Base-by-base conservation (phyloP, 129 eudicot species). In the Flaveria trinervia region DNA sequence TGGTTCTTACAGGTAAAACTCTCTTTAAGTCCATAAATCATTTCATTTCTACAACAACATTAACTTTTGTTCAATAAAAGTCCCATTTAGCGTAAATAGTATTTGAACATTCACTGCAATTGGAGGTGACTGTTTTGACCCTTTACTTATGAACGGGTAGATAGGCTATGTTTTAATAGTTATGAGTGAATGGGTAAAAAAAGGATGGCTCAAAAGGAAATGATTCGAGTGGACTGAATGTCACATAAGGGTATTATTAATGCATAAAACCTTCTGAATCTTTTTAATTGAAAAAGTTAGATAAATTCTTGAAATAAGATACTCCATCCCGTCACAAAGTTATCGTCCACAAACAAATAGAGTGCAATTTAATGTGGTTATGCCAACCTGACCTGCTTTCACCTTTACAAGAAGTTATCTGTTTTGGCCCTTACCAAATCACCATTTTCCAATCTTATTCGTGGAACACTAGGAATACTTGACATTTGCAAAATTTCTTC, bases 1-100 rank as follows among this genome's bases (percentile, higher is more conserved):
- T 77, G 99, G 99, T 74, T 92, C 97, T 45, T 92, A 88, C 73
- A 83, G 98, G 98, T 93, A 82, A 59, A 68, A n/a, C 71, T 64
- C 33, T 68, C 45, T 7, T 52, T 18, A 44, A 43, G 55, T 36
- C 54, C 54, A 59, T 33, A 73, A 68, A 52, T 44, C 43, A 48
- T 65, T 48, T 67, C 55, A 33, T 61, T 52, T 77, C 48, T 77
- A 56, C 18, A 68, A 16, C 60, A 30, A 50, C 15, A 3, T 1
- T 16, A 75, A 62, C 7, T 41, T 17, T 65, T 75, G 50, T 44
- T 75, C 36, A 65, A 11, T 75, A 48, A 46, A 43, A 30, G 59
- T 64, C 7, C 72, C 49, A 30, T 17, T 30, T 28, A 48, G 72
- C 3, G 65, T 64, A 76, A 65, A 49, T 76, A 28, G 36, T 60